Percentiles rank a stretch among this genome's conserved stretches.
phyloP scores from a whole-genome alignment of 371 early-diverging fungal genomes.

The Ecytonucleospora hepatopenaei region DNA sequence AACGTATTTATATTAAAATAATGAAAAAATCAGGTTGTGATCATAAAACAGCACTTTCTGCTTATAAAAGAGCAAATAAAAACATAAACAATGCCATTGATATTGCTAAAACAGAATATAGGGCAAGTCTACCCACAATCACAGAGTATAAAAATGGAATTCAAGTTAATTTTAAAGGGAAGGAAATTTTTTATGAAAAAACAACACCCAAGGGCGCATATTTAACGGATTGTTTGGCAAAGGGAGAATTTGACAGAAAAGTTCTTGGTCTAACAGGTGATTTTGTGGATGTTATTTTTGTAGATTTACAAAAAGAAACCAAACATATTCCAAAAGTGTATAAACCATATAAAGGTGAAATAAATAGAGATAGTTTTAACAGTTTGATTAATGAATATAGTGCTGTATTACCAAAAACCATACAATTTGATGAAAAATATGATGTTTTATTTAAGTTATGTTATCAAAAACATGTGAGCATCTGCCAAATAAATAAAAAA shows the following conservation, averaged over 20 bases:
- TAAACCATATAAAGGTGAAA: background rate
- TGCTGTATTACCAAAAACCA: background rate
- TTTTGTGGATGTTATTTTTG: slow-evolving; percentile 1
- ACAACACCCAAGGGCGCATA: background rate
- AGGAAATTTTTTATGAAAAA: slow-evolving; percentile 9
- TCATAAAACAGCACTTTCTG: background rate
- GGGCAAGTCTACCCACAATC: slow-evolving; percentile 1
- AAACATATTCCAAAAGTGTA: background rate
- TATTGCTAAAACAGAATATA: background rate
- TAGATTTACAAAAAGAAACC: background rate
- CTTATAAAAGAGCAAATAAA: background rate
- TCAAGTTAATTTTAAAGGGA: background rate
- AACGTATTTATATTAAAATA: too few species aligned
- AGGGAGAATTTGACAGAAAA: slow-evolving; percentile 16
- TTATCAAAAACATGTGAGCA: background rate
- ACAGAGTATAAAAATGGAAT: slow-evolving; percentile 11
- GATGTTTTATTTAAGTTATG: slow-evolving; percentile 1
- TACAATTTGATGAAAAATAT: background rate
- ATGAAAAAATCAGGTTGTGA: background rate
- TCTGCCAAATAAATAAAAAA: background rate
- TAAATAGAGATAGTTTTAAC: slow-evolving; percentile 2
- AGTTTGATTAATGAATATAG: background rate
- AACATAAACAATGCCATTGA: background rate
- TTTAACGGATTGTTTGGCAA: slow-evolving; percentile 2
- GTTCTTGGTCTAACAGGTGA: slow-evolving; percentile 12